phyloP scores from a whole-genome alignment of 495 filamentous ascomycete species.

The Neurospora sp. region DNA sequence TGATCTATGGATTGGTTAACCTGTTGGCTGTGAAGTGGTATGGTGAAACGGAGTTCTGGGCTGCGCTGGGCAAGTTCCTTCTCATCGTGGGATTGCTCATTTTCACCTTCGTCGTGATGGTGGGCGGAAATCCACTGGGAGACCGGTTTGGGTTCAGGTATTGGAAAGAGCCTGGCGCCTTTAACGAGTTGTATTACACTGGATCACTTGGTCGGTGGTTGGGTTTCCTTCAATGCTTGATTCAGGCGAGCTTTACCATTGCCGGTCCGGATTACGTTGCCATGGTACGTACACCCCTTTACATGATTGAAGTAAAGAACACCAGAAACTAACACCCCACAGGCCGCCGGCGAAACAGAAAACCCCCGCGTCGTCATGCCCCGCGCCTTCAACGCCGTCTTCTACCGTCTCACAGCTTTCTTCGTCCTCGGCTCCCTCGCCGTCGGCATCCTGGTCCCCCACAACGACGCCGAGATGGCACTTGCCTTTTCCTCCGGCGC shows the following conservation, averaged over 20 bases:
- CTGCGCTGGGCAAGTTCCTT: conserved; percentile 56
- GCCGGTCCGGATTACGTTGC: conserved; percentile 73
- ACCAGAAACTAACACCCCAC: background rate
- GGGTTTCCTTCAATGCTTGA: conserved; percentile 61
- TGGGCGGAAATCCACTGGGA: conserved; percentile 58
- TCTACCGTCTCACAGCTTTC: conserved; percentile 64
- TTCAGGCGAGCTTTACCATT: conserved; percentile 70
- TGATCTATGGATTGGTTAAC: conserved; percentile 52
- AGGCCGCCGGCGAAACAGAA: conserved; percentile 58
- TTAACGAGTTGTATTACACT: conserved; percentile 47
- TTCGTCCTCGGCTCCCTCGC: conserved; percentile 64
- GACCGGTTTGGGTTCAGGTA: conserved; percentile 67
- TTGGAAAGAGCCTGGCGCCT: conserved; percentile 65
- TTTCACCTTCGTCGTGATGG: conserved; percentile 66
- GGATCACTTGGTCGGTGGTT: conserved; percentile 58
- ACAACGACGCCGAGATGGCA: conserved; percentile 41
- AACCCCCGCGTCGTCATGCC: conserved; percentile 57
- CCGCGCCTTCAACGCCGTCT: conserved; percentile 66
- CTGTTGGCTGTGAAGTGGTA: conserved; percentile 55
- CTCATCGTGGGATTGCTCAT: conserved; percentile 57
- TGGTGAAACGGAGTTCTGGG: conserved; percentile 49
- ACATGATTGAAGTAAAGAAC: background rate
- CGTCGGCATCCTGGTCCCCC: conserved; percentile 58
- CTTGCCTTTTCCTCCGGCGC: conserved; percentile 41
- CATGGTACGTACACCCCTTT: conserved; percentile 35